Evolutionary conservation across 2,329 filamentous ascomycete species (phyloP).

Genomic region (Colletotrichum navitas): DNA sequence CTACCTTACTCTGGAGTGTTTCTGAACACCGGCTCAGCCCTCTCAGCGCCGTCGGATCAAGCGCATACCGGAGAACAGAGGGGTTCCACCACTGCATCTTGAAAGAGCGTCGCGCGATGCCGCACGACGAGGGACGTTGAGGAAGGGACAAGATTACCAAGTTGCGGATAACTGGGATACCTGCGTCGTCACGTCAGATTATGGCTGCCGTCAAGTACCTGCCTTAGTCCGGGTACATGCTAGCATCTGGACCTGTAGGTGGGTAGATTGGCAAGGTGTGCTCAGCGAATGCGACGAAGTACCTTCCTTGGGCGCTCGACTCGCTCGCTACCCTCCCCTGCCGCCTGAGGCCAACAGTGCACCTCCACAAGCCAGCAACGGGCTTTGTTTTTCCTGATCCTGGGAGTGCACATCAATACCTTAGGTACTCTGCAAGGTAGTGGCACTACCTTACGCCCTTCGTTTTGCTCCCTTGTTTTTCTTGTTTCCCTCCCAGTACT

Average conservation of each 20-base stretch:
- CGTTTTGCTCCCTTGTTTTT: not conserved
- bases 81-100: not conserved
- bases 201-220: slow-evolving; percentile 19
- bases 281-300: too few relatives aligned
- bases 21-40: not conserved
- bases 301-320: not conserved
- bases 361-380: not conserved
- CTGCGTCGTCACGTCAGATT: not conserved
- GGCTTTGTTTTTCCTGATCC: slow-evolving; percentile 5
- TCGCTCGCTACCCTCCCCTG: not conserved
- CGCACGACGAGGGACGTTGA: not conserved
- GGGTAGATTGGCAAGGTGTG: too few relatives aligned
- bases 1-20: not conserved
- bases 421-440: not conserved
- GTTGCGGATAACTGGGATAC: slow-evolving; percentile 8
- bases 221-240: slow-evolving; percentile 27
- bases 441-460: not conserved
- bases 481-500: not conserved
- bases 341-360: slow-evolving; percentile 1
- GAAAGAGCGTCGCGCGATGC: not conserved
- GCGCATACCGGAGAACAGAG: not conserved
- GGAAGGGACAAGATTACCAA: not conserved
- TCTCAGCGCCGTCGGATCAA: slow-evolving; percentile 1
- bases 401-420: not conserved
- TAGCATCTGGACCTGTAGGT: not conserved